Evolutionary conservation across 2,329 filamentous ascomycete genomes (phyloP).

Genomic region (Paecilomyces sp.): DNA sequence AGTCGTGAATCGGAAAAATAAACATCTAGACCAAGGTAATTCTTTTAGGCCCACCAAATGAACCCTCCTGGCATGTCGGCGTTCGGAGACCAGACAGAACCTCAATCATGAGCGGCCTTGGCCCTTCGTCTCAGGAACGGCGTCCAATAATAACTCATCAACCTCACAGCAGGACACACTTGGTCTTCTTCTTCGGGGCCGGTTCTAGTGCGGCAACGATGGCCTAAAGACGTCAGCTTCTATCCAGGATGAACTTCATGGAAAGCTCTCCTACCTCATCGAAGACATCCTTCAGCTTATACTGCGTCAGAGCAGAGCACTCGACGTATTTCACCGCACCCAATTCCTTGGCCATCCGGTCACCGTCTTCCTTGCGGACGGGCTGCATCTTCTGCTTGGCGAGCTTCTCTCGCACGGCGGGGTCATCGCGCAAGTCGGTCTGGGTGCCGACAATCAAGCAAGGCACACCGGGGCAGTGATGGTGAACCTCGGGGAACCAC

Average conservation of each 20-base stretch:
- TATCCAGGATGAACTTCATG: constrained; percentile 11
- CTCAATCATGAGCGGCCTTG: neutral
- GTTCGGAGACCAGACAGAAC: neutral
- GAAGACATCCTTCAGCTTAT: constrained; percentile 98
- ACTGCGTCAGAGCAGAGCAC: constrained; percentile 95
- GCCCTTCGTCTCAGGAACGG: neutral
- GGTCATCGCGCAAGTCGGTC: constrained; percentile 88
- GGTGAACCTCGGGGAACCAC: constrained; percentile 97
- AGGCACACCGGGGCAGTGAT: constrained; percentile 95
- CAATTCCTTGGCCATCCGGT: constrained; percentile 94
- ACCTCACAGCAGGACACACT: constrained; percentile 61
- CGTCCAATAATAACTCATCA: neutral
- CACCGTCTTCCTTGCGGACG: constrained; percentile 85
- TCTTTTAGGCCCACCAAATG: neutral
- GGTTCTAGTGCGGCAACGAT: constrained; percentile 94
- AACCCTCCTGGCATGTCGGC: neutral
- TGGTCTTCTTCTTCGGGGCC: constrained; percentile 70
- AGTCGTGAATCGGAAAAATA: neutral
- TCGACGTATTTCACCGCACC: constrained; percentile 98
- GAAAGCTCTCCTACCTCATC: constrained; percentile 66
- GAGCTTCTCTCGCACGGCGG: constrained; percentile 81
- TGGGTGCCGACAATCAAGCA: constrained; percentile 98
- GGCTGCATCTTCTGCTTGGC: constrained; percentile 94
- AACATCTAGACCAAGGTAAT: neutral
- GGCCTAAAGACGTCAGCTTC: constrained; percentile 50